Evolutionary conservation across 1,284 basidiomycete species (phyloP).

Genomic region (Peniophora sp.): DNA sequence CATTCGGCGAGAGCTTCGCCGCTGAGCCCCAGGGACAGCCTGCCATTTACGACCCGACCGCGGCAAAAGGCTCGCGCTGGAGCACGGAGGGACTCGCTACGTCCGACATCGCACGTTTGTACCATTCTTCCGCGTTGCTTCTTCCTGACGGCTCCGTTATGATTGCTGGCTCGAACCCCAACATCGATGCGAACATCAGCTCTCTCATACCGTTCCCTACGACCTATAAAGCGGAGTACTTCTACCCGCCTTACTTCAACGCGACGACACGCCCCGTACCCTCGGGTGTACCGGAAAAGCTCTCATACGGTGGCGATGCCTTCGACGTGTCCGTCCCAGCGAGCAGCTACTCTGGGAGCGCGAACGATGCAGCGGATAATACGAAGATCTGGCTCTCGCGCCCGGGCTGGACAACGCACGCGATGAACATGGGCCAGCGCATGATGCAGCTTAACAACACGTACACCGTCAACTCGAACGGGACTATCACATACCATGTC

Average conservation of each 20-base stretch:
- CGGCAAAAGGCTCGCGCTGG: constrained; percentile 63
- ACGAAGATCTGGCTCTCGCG: constrained; percentile 79
- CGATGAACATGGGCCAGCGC: constrained; percentile 89
- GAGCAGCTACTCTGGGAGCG: constrained; percentile 53
- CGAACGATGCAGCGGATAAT: constrained; percentile 61
- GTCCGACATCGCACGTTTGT: constrained; percentile 67
- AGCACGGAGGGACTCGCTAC: constrained; percentile 52
- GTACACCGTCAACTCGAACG: constrained; percentile 74
- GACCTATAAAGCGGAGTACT: constrained; percentile 80
- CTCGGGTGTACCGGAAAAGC: constrained; percentile 59
- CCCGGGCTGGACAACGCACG: constrained; percentile 89
- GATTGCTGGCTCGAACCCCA: constrained; percentile 89
- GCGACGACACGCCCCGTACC: constrained; percentile 67
- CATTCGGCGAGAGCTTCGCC: constrained; percentile 55
- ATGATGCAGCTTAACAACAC: constrained; percentile 70
- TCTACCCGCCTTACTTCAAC: constrained; percentile 80
- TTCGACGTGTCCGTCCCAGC: constrained; percentile 66
- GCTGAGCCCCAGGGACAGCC: constrained; percentile 60
- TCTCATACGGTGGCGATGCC: constrained; percentile 80
- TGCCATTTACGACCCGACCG: constrained; percentile 70
- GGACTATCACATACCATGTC: constrained; percentile 68
- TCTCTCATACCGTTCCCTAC: constrained; percentile 62
- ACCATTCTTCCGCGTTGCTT: constrained; percentile 83
- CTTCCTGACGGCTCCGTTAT: constrained; percentile 83
- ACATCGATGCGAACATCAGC: constrained; percentile 70